Evolutionary conservation across 148 eudicot species (phyloP).

Genomic region (Heliosperma pusillum): DNA sequence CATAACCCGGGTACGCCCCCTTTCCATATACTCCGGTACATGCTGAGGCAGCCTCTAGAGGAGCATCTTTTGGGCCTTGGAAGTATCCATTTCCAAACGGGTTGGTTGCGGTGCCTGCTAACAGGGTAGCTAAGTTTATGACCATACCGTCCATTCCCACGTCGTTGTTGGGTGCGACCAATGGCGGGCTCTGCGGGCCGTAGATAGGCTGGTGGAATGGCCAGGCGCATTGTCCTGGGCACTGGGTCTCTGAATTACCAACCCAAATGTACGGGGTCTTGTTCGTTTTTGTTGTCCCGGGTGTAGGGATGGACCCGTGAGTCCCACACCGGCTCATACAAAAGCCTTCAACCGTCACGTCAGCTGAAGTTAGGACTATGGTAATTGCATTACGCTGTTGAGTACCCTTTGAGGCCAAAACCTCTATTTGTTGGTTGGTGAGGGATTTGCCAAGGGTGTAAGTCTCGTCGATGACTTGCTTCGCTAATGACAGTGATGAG

Average conservation of each 20-base stretch:
- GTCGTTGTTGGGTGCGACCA: slow-evolving; percentile 48
- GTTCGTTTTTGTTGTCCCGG: neutral
- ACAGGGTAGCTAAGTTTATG: slow-evolving; percentile 39
- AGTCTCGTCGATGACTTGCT: slow-evolving; percentile 21
- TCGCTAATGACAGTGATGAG: slow-evolving; percentile 22
- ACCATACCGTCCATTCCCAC: slow-evolving; percentile 60
- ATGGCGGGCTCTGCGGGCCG: slow-evolving; percentile 52
- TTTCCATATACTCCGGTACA: slow-evolving; percentile 49
- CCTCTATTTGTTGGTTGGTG: slow-evolving; percentile 28
- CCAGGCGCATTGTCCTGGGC: slow-evolving; percentile 51
- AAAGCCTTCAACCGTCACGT: slow-evolving; percentile 45
- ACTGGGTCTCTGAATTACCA: slow-evolving; percentile 46
- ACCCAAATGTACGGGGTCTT: slow-evolving; percentile 53
- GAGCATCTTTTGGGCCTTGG: slow-evolving; percentile 51
- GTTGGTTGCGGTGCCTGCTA: slow-evolving; percentile 51
- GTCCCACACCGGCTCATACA: slow-evolving; percentile 45
- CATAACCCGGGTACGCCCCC: slow-evolving; percentile 61
- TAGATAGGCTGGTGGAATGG: slow-evolving; percentile 65
- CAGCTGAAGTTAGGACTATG: slow-evolving; percentile 51
- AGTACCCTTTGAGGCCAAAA: slow-evolving; percentile 38
- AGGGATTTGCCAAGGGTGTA: slow-evolving; percentile 49
- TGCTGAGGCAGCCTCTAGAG: slow-evolving; percentile 49
- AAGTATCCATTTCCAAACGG: slow-evolving; percentile 56
- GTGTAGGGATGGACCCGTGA: slow-evolving; percentile 27
- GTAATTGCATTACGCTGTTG: slow-evolving; percentile 36